Percentiles rank a stretch among this genome's conserved stretches.
Evolutionary conservation across 352 stramenopile genomes (phyloP).

Genomic region (Phytophthora multivora): DNA sequence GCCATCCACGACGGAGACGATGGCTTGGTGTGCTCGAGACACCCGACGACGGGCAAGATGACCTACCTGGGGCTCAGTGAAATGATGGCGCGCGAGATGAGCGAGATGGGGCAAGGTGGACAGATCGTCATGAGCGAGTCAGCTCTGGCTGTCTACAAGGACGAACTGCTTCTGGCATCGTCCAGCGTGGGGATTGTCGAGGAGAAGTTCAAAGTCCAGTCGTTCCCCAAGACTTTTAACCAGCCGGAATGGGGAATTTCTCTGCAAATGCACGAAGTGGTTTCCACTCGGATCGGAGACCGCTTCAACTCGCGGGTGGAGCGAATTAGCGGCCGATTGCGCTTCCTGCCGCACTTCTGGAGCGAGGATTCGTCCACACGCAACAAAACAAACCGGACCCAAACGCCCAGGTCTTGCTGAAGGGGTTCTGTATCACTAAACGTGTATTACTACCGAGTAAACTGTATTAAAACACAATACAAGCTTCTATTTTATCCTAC

Average conservation of each 20-base stretch:
- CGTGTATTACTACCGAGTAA: constrained; percentile 7
- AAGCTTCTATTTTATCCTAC: not conserved
- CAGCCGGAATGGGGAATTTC: constrained; percentile 44
- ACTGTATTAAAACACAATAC: constrained; percentile 1
- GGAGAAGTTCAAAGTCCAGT: constrained; percentile 38
- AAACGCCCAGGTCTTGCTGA: constrained; percentile 14
- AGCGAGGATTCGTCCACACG: constrained; percentile 27
- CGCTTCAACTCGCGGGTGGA: constrained; percentile 35
- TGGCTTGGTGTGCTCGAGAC: constrained; percentile 62
- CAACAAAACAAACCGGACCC: constrained; percentile 10
- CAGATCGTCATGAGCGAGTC: constrained; percentile 74
- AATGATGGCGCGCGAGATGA: constrained; percentile 71
- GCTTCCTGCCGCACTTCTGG: constrained; percentile 33
- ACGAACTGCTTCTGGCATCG: constrained; percentile 33
- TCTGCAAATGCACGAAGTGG: constrained; percentile 46
- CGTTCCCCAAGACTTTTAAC: constrained; percentile 37
- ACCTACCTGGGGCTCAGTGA: constrained; percentile 76
- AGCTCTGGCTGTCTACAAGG: constrained; percentile 48
- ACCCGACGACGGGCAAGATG: constrained; percentile 79
- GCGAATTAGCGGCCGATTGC: constrained; percentile 15
- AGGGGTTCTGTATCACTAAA: constrained; percentile 14
- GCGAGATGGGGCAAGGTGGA: constrained; percentile 63
- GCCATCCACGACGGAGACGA: constrained; percentile 76
- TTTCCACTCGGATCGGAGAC: constrained; percentile 44
- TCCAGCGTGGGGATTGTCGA: constrained; percentile 8